Evolutionary conservation across 2,329 filamentous ascomycete species (phyloP), one percentile per base, ranked within the genome.

Genomic region (Penicillium sp.): DNA sequence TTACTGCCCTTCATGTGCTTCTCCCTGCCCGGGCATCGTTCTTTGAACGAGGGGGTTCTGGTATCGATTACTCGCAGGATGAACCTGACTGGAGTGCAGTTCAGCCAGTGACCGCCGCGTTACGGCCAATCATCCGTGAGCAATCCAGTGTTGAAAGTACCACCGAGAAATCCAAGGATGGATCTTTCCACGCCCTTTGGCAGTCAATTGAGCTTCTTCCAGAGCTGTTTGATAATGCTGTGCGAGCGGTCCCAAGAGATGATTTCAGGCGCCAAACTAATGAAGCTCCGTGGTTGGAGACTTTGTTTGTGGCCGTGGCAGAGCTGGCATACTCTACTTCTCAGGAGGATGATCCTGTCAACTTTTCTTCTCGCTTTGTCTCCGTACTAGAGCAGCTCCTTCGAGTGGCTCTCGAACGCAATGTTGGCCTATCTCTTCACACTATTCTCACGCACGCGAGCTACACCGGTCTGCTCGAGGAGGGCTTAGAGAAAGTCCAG

Each of bases 231-330:
- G 74, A 79, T 50, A 73, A 79, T 54, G 76, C 78, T 3, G 73
- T 77, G 23, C 73, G 76, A 33, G 76, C 76, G 33, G 70, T 80
- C 15, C 76, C 75, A 18, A 69, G 76, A 53, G 71, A 75, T 53
- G 73, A 74, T 11, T 77, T 77, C 44, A 70, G 71, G 43, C 69
- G 74, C 35, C 73, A 78, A 59, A 73, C 73, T 7, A 66, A 74
- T 23, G 80, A 82, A 63, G 75, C 75, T 37, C 69, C 73, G 14
- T 82, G 80, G 79, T 63, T 83, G 48, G 78, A 81, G 62, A 73
- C 72, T 2, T 66, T 80, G n/a, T 81, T 81, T 52, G 71, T 74
- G 23, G 69, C 69, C 27, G 67, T 79, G 42, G 69, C 73, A 7
- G 72, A 78, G 54, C 61, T 73, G 41, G 70, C 72, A 9, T 77